Evolutionary conservation across 2,329 filamentous ascomycete species (phyloP).

Genomic region (Geosmithia flava): DNA sequence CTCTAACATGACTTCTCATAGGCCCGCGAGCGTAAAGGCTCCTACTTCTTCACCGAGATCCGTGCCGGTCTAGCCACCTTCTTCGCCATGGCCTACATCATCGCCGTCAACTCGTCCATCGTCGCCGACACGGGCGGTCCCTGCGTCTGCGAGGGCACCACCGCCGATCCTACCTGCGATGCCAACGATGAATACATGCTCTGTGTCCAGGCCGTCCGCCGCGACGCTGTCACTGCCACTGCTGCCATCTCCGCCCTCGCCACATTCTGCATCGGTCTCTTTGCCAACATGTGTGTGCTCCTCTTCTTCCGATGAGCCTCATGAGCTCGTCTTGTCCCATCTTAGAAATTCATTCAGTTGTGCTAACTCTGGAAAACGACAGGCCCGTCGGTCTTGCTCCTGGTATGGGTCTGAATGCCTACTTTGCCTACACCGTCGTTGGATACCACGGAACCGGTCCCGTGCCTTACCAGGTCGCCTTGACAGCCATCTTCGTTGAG

Average conservation of each 20-base stretch:
- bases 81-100: conserved; percentile 48
- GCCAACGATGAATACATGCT: conserved; percentile 45
- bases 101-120: conserved; percentile 39
- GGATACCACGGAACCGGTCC: conserved; percentile 62
- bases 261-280: conserved; percentile 72
- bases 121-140: conserved; percentile 58
- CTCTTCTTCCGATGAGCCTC: neutral
- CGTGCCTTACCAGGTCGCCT: conserved; percentile 62
- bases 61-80: conserved; percentile 75
- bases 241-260: conserved; percentile 70
- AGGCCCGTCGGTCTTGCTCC: conserved; percentile 26
- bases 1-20: conserved; percentile 14
- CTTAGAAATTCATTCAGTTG: too few relatives aligned
- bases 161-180: conserved; percentile 38
- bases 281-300: conserved; percentile 55
- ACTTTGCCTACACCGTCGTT: conserved; percentile 69
- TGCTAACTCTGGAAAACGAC: neutral
- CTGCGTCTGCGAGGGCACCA: conserved; percentile 52
- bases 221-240: conserved; percentile 74
- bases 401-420: conserved; percentile 61
- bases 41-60: conserved; percentile 72
- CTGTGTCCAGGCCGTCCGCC: conserved; percentile 53
- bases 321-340: neutral
- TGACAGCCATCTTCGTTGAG: conserved; percentile 82
- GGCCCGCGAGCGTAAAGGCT: conserved; percentile 60